A percentile compares a stretch with the other conserved stretches of the same genome.
These are phyloP conservation scores for Immersiella caudata DNA, from an alignment of 495 filamentous ascomycete species.

Conservation along the genomic window DNA sequence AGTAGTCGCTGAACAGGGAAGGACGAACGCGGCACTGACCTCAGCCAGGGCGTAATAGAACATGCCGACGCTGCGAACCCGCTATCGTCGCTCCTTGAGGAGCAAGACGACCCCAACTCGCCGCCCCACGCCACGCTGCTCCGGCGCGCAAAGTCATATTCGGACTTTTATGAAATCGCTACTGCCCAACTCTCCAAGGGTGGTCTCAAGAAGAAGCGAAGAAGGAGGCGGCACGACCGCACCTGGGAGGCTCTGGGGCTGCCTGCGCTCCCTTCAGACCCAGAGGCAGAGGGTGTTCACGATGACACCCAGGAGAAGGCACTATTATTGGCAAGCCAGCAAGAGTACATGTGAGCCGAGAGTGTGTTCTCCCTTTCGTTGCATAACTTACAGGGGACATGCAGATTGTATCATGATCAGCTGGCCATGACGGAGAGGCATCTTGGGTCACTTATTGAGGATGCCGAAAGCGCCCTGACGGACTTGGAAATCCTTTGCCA, in stretches of 20 bases:
- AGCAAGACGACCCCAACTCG: slow-evolving; percentile 49
- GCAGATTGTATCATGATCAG: slow-evolving; percentile 75
- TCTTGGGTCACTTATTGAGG: slow-evolving; percentile 75
- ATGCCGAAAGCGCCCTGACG: slow-evolving; percentile 71
- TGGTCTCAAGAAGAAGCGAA: slow-evolving; percentile 42
- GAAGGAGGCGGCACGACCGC: slow-evolving; percentile 42
- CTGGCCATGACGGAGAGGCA: slow-evolving; percentile 77
- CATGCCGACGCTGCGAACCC: slow-evolving; percentile 41
- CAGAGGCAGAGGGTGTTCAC: slow-evolving; percentile 60
- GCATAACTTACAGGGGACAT: slow-evolving; percentile 29
- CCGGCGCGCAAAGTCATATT: slow-evolving; percentile 73
- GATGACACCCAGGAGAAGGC: slow-evolving; percentile 65
- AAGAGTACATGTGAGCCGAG: slow-evolving; percentile 74
- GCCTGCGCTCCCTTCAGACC: slow-evolving; percentile 59
- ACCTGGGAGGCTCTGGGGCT: slow-evolving; percentile 47
- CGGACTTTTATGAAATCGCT: slow-evolving; percentile 70
- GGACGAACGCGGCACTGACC: slow-evolving; percentile 10
- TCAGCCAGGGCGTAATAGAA: slow-evolving; percentile 41
- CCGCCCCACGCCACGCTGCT: slow-evolving; percentile 65
- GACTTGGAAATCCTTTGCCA: slow-evolving; percentile 74
- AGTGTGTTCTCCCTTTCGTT: background rate
- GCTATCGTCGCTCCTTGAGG: slow-evolving; percentile 55
- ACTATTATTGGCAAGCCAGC: slow-evolving; percentile 78
- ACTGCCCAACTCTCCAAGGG: slow-evolving; percentile 55
- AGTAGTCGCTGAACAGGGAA: slow-evolving; percentile 1